phyloP scores from a whole-genome alignment of 306 rosid genomes.

The Quercus glauca region DNA sequence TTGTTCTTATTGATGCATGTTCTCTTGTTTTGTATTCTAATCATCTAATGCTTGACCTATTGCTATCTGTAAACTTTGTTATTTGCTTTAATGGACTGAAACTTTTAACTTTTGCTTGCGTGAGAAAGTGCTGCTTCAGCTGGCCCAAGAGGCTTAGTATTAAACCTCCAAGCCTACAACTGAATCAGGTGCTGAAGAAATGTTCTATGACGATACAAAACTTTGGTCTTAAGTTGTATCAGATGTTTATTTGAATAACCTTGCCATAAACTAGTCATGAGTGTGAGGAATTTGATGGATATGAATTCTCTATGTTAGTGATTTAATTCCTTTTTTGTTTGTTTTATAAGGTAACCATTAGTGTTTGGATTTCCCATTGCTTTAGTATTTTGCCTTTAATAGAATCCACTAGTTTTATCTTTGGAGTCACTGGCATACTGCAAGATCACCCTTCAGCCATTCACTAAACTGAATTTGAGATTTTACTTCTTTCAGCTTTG shows the following conservation, averaged over 20 bases:
- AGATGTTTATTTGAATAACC: slow-evolving; percentile 45
- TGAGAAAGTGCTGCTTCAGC: not conserved
- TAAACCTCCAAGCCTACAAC: slow-evolving; percentile 60
- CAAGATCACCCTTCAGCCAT: not conserved
- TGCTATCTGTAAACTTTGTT: no score
- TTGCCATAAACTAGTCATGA: slow-evolving; percentile 61
- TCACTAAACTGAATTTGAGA: slow-evolving; percentile 16
- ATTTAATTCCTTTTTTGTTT: not conserved
- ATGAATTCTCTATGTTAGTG: slow-evolving; percentile 65
- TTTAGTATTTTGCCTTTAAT: not conserved
- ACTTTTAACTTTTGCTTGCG: no score
- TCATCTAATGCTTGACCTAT: no score
- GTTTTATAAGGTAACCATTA: not conserved
- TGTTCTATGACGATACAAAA: slow-evolving; percentile 57
- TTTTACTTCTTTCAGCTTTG: slow-evolving; percentile 54
- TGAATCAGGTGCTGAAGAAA: slow-evolving; percentile 40
- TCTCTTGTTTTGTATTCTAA: no score
- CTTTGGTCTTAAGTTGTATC: slow-evolving; percentile 69
- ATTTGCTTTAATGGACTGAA: no score
- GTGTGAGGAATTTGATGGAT: slow-evolving; percentile 59
- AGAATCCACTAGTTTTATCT: not conserved
- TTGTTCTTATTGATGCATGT: no score
- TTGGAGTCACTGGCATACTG: not conserved
- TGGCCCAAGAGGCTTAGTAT: slow-evolving; percentile 85
- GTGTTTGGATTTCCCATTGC: not conserved